phyloP scores from a whole-genome alignment of 2,329 filamentous ascomycete genomes.

The Chalara sp. region DNA sequence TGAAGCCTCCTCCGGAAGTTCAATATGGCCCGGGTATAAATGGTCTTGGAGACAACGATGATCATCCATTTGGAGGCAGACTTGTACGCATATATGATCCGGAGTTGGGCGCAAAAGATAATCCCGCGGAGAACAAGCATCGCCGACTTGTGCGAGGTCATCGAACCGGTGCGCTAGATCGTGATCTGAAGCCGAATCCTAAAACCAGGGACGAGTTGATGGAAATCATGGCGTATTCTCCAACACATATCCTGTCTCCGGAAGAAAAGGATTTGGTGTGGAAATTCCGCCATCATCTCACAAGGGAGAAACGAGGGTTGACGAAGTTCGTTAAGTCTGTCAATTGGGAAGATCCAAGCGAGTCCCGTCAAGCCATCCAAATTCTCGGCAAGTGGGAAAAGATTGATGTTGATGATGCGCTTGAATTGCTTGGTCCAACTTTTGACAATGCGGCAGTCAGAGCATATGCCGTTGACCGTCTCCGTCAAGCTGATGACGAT shows the following conservation, averaged over 20 bases:
- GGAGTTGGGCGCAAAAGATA: conserved; percentile 81
- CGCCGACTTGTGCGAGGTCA: conserved; percentile 82
- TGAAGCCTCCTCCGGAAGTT: conserved; percentile 81
- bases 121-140: conserved; percentile 93
- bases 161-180: conserved; percentile 87
- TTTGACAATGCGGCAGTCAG: conserved; percentile 86
- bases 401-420: conserved; percentile 92
- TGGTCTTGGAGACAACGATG: conserved; percentile 46
- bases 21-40: conserved; percentile 88
- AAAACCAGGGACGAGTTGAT: conserved; percentile 94
- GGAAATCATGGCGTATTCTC: conserved; percentile 82
- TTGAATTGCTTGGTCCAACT: conserved; percentile 86
- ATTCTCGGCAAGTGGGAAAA: conserved; percentile 91
- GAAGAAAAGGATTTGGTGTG: conserved; percentile 96
- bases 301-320: conserved; percentile 82
- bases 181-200: conserved; percentile 91
- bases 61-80: conserved; percentile 45
- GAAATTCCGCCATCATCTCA: conserved; percentile 94
- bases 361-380: conserved; percentile 83
- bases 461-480: conserved; percentile 85
- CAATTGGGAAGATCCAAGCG: conserved; percentile 80
- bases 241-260: conserved; percentile 77
- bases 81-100: conserved; percentile 88
- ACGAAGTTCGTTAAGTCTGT: conserved; percentile 99
- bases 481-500: conserved; percentile 87